Evolutionary conservation across 257 asterid genomes (phyloP).

Genomic region (Nicotiana noctiflora): DNA sequence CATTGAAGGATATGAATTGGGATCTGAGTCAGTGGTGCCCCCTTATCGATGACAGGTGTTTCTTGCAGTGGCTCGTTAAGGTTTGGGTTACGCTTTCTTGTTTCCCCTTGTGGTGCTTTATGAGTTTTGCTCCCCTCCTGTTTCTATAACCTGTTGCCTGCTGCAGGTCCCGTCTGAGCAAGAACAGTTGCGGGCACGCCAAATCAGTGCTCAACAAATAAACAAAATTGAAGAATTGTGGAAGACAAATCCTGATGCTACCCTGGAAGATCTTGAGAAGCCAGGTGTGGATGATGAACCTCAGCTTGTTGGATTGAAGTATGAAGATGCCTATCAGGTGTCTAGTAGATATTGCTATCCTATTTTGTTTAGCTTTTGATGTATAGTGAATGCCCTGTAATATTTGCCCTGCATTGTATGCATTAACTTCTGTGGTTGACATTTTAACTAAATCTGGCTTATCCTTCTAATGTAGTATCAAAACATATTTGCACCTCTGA

Average conservation of each 20-base stretch:
- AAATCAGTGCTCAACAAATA: slow-evolving; percentile 96
- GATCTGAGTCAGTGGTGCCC: slow-evolving; percentile 99
- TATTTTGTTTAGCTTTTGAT: neutral
- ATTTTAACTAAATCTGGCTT: neutral
- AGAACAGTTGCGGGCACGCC: slow-evolving; percentile 98
- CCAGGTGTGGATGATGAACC: slow-evolving; percentile 99
- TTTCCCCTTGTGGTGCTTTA: slow-evolving; percentile 1
- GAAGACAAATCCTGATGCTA: slow-evolving; percentile 97
- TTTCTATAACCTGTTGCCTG: slow-evolving; percentile 7
- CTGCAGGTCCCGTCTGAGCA: slow-evolving; percentile 93
- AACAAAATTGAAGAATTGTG: slow-evolving; percentile 98
- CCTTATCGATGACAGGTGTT: slow-evolving; percentile 93
- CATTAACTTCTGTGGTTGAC: neutral
- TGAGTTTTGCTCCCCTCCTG: neutral
- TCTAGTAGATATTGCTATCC: slow-evolving; percentile 13
- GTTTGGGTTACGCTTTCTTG: slow-evolving; percentile 25
- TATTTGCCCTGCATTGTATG: neutral
- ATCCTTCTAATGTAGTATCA: slow-evolving; percentile 59
- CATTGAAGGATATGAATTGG: slow-evolving; percentile 98
- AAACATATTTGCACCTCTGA: slow-evolving; percentile 97
- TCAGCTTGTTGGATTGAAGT: slow-evolving; percentile 82
- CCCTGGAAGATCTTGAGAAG: slow-evolving; percentile 97
- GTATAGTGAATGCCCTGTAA: neutral
- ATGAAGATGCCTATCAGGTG: slow-evolving; percentile 99
- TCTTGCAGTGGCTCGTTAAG: slow-evolving; percentile 97